Evolutionary conservation across 257 asterid species (phyloP), one percentile per base, ranked within the genome.

Genomic region (Nicotiana otophora): DNA sequence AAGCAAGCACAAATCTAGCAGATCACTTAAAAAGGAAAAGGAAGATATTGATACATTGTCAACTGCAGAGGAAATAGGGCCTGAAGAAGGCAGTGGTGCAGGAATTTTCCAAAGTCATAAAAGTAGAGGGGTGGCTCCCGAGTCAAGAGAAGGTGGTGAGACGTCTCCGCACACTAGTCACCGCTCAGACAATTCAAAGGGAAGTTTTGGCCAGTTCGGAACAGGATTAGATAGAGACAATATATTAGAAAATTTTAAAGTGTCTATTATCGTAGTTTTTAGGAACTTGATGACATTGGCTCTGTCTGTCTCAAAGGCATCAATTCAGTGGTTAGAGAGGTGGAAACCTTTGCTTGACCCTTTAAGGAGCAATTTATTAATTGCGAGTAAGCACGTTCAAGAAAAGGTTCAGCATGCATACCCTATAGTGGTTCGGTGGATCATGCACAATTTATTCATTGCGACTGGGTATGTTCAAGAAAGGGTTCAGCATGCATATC

Each of bases 321-420:
- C 92, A 64, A 89, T 90, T 16, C 89, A 89, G 55, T 92, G 95
- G 97, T 81, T 94, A 63, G 95, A 93, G 90, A 92, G 90, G 87
- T 87, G 86, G 82, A 91, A 86, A 48, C 98, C 97, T 17, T 74
- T 87, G 57, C 62, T 92, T 81, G 79, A 72, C 30, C 53, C 80
- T 85, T 81, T 90, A 34, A 91, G 77, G 87, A 70, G 89, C 12
- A 88, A 81, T 75, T 80, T 77, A 36, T 53, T 84, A 74, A 86
- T 87, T 84, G 92, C 87, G 33, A 82, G 84, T 85, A 91, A 86
- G 86, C 82, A 88, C 74, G 91, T 86, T 81, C 89, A 81, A 68
- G 63, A 72, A 90, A 93, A 93, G 92, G 86, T 89, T 88, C 92
- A 90, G 86, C 84, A 58, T 62, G 94, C 93, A 84, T 85, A 88